Evolutionary conservation across 148 eudicot species (phyloP), one percentile per base, ranked within the genome.

Genomic region (Fagopyrum esculentum): DNA sequence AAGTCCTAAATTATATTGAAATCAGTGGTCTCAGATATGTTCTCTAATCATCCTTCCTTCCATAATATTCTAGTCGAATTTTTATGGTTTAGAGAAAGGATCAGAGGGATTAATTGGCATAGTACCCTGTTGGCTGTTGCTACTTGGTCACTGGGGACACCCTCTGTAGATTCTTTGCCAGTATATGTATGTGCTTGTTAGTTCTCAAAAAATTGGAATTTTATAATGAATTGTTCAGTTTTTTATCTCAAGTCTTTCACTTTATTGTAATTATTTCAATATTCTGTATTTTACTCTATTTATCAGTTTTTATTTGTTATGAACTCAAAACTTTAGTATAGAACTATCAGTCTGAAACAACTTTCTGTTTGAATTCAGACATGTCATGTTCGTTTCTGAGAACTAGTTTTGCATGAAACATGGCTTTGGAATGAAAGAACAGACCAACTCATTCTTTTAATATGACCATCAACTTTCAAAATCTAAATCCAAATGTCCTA

Each of bases 371-470:
- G 47, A 45, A 66, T 66, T 66, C 46, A 8, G 12, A 35, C 71
- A 35, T 66, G 71, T 13, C 71, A 66, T 66, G 40, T 7, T 49
- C 55, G 47, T 46, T 71, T 11, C 74, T 71, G 11, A 6, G 6
- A 17, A 71, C 51, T 17, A 10, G 19, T 56, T 74, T 74, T 74
- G 68, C 50, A 57, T 74, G 76, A 74, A 15, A 9, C 84, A 81
- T 77, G 82, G 77, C 73, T 85, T 75, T 77, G 75, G 68, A 68
- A 81, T 87, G 86, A 78, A 72, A 77, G 75, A 83, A 85, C 84
- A 72, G 75, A 80, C 77, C 55, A 59, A 78, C 63, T 78, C 88
- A 80, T 76, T 74, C 74, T 70, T 49, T 74, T 49, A 59, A 74
- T 78, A 81, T 86, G 91, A 84, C 69, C 69, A 75, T 44, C n/a